Evolutionary conservation across 1,139 yeast genomes (phyloP).

Genomic region (Kodamaea alishanica): DNA sequence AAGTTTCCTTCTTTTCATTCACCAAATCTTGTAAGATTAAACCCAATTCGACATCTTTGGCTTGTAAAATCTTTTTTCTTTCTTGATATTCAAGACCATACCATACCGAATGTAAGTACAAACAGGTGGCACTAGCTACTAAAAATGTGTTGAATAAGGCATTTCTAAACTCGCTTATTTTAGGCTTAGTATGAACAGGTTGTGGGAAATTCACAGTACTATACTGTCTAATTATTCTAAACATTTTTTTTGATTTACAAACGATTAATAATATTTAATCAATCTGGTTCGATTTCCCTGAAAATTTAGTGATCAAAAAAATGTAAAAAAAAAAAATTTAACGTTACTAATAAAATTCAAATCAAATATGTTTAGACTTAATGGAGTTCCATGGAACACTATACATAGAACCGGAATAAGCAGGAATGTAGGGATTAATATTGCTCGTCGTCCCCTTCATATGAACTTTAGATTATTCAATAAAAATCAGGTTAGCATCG

Average conservation of each 20-base stretch:
- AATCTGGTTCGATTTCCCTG: not conserved
- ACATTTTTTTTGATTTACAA: not conserved
- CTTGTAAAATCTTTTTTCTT: slow-evolving; percentile 22
- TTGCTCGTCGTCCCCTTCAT: not conserved
- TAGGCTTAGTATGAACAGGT: slow-evolving; percentile 26
- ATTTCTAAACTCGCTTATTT: slow-evolving; percentile 33
- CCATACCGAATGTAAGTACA: slow-evolving; percentile 36
- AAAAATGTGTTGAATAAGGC: slow-evolving; percentile 42
- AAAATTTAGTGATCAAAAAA: not conserved
- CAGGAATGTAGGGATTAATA: not conserved
- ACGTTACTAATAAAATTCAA: not conserved
- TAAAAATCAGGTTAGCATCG: slow-evolving; percentile 1
- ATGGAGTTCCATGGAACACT: not conserved
- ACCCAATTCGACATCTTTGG: slow-evolving; percentile 28
- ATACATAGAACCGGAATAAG: not conserved
- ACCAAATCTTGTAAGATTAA: slow-evolving; percentile 29
- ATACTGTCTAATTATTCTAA: slow-evolving; percentile 6
- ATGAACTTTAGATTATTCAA: not conserved
- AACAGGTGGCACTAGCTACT: slow-evolving; percentile 39
- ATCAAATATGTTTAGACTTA: not conserved
- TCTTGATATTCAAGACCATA: slow-evolving; percentile 31
- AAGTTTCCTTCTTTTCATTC: slow-evolving; percentile 24
- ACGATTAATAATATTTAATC: not conserved
- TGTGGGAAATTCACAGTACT: slow-evolving; percentile 14
- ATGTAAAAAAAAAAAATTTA: not conserved